Conservation (phyloP, 2,329 filamentous ascomycete genomes). For the Epichloe sibirici region DNA sequence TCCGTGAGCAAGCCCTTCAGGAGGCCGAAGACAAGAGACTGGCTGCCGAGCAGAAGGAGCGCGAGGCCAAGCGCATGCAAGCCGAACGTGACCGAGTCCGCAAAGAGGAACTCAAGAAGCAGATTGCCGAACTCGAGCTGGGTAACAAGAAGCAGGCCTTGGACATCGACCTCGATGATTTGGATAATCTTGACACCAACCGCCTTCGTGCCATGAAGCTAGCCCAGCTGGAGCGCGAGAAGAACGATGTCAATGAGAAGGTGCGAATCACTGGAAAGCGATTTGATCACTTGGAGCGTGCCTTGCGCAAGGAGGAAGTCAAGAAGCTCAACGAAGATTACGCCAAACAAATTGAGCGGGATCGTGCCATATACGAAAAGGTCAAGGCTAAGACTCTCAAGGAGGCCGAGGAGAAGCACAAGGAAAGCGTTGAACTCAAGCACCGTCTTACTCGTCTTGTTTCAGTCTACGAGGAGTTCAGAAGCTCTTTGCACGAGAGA, state of each 20-base stretch:
- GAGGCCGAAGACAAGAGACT: conserved; percentile 84
- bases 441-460: conserved; percentile 80
- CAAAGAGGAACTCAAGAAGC: conserved; percentile 87
- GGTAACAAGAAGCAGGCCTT: conserved; percentile 53
- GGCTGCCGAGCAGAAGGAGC: conserved; percentile 83
- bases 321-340: conserved; percentile 87
- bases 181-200: conserved; percentile 80
- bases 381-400: conserved; percentile 65
- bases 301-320: conserved; percentile 87
- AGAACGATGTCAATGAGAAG: conserved; percentile 88
- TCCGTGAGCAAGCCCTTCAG: conserved; percentile 76
- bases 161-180: conserved; percentile 65
- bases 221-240: conserved; percentile 91
- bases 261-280: conserved; percentile 88
- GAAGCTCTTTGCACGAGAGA: conserved; percentile 68
- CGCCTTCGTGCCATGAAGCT: conserved; percentile 90
- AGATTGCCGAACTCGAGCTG: conserved; percentile 82
- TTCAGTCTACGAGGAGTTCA: conserved; percentile 73
- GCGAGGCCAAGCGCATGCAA: conserved; percentile 74
- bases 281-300: conserved; percentile 92
- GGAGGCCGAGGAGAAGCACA: conserved; percentile 79
- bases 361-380: conserved; percentile 69
- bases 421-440: conserved; percentile 85
- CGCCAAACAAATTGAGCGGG: conserved; percentile 64
- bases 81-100: conserved; percentile 82